Percentiles rank a stretch among this genome's conserved stretches.
These are phyloP conservation scores for Paramecium caudatum DNA, from an alignment of 73 alveolate species.

Conservation along the genomic window DNA sequence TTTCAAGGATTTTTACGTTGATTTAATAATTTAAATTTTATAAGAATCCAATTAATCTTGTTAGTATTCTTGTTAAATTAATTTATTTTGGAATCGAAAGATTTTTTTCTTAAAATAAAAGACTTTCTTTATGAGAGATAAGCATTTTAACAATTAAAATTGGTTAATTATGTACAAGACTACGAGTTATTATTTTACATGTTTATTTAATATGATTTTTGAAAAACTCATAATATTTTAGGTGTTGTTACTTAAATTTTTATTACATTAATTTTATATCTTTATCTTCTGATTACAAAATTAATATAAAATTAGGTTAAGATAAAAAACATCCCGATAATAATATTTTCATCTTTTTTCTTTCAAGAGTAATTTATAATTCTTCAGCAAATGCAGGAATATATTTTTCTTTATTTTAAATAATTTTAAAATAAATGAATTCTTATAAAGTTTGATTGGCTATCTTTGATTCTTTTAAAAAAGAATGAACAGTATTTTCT, in stretches of 20 bases:
- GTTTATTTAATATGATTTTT: neutral
- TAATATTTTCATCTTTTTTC: neutral
- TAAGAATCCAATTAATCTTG: neutral
- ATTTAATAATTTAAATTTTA: neutral
- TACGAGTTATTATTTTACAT: neutral
- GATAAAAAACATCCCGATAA: neutral
- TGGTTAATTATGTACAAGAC: neutral
- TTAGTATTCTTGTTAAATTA: neutral
- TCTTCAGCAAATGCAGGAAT: neutral
- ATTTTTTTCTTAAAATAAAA: neutral
- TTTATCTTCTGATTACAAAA: conserved; percentile 4
- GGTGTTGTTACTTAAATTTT: neutral
- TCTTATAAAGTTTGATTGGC: neutral
- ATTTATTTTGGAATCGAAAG: neutral
- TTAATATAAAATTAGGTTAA: neutral
- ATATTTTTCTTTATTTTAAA: neutral
- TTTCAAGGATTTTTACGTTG: neutral
- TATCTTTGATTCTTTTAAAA: neutral
- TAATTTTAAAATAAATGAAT: neutral
- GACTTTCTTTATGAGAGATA: neutral
- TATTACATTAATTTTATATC: neutral
- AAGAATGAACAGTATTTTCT: neutral
- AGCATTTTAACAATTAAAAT: neutral
- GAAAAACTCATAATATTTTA: neutral
- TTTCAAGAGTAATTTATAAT: neutral